Conservation (phyloP, 2,329 filamentous ascomycete species). For the Sphaerulina populicola region DNA sequence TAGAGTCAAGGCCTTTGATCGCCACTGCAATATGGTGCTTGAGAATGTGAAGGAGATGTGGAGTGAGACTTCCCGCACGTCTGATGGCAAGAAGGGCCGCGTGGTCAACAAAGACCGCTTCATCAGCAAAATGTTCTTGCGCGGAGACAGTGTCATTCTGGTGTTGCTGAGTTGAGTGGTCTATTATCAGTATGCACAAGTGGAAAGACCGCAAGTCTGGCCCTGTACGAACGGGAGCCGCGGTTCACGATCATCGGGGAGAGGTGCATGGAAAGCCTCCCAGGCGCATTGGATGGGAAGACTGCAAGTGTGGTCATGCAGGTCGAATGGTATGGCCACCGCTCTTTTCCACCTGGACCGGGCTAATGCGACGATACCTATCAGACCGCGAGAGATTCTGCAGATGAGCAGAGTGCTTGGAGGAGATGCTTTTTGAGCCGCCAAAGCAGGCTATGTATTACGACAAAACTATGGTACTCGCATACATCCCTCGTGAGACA, state of each 20-base stretch:
- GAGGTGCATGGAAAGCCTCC: background rate
- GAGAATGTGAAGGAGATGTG: conserved; percentile 99
- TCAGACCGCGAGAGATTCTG: conserved; percentile 3
- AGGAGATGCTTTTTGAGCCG: conserved; percentile 4
- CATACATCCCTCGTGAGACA: background rate
- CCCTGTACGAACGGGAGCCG: too few species aligned
- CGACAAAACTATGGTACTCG: conserved; percentile 13
- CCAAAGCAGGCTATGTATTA: conserved; percentile 15
- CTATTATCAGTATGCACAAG: background rate
- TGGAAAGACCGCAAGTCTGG: background rate
- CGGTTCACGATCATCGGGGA: too few species aligned
- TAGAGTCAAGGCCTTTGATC: conserved; percentile 95
- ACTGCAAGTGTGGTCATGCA: background rate
- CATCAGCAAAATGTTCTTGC: conserved; percentile 94
- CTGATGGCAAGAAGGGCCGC: conserved; percentile 78
- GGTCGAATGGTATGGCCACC: conserved; percentile 5
- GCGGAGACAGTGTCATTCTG: conserved; percentile 80
- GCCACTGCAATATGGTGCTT: conserved; percentile 98
- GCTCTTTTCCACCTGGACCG: background rate
- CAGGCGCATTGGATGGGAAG: conserved; percentile 3
- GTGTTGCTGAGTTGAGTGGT: conserved; percentile 59
- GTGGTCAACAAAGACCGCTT: conserved; percentile 97
- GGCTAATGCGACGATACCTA: conserved; percentile 1
- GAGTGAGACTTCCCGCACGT: conserved; percentile 81
- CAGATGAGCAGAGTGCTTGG: conserved; percentile 2